Percentiles rank a stretch among this genome's conserved stretches.
Conservation (phyloP, 1,284 basidiomycete genomes). For the Ustilago xerochloae region DNA sequence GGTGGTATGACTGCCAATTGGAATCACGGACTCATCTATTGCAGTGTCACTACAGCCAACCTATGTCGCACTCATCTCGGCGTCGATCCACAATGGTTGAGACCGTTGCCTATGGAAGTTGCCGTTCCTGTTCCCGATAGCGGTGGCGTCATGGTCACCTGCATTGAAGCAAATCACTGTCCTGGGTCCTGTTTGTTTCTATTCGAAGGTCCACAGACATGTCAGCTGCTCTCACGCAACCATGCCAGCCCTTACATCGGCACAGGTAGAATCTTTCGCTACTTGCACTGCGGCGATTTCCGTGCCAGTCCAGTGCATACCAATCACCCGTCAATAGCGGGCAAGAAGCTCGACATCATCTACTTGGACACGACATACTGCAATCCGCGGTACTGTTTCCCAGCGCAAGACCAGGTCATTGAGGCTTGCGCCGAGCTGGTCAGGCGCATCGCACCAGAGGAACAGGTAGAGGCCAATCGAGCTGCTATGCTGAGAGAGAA, state of each 20-base stretch:
- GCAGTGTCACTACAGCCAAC: conserved; percentile 85
- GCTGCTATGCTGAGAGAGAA: conserved; percentile 27
- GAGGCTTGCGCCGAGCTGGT: conserved; percentile 89
- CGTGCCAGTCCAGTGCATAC: conserved; percentile 67
- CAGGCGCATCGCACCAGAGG: conserved; percentile 57
- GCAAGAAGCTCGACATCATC: conserved; percentile 77
- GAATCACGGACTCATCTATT: conserved; percentile 93
- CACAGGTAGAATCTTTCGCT: conserved; percentile 76
- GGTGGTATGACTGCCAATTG: conserved; percentile 74
- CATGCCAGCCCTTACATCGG: conserved; percentile 42
- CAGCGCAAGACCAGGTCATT: conserved; percentile 91
- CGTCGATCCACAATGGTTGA: conserved; percentile 87
- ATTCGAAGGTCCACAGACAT: conserved; percentile 89
- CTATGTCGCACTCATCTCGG: conserved; percentile 88
- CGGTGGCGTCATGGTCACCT: conserved; percentile 86
- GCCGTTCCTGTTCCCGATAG: conserved; percentile 82
- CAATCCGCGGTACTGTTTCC: conserved; percentile 93
- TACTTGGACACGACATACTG: conserved; percentile 98
- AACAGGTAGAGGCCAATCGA: conserved; percentile 17
- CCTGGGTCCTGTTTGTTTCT: conserved; percentile 94
- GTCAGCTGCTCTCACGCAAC: conserved; percentile 73
- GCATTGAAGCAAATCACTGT: conserved; percentile 95
- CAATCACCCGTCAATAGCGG: conserved; percentile 52
- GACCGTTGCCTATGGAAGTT: conserved; percentile 82
- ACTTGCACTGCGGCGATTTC: conserved; percentile 91